phyloP scores from a whole-genome alignment of 2,329 filamentous ascomycete genomes.

The Arthrinium phaeospermum region DNA sequence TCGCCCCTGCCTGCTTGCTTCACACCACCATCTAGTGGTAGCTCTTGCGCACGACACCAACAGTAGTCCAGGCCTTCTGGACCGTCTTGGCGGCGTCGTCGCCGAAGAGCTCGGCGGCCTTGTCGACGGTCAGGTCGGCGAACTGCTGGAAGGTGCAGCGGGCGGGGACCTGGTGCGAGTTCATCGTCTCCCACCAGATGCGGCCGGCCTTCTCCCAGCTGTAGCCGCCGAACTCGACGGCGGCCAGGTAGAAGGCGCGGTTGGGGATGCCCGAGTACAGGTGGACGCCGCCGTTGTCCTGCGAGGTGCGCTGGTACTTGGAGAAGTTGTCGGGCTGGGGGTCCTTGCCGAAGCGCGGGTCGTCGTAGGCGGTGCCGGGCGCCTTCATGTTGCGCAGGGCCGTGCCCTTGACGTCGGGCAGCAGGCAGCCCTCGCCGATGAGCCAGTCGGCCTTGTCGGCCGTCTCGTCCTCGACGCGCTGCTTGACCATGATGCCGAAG shows the following conservation, averaged over 20 bases:
- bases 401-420: constrained; percentile 55
- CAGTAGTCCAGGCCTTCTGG: constrained; percentile 53
- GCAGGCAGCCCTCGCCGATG: constrained; percentile 58
- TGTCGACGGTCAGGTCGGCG: constrained; percentile 53
- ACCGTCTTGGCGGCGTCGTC: constrained; percentile 49
- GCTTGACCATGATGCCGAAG: constrained; percentile 64
- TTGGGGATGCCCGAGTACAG: constrained; percentile 64
- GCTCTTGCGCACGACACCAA: constrained; percentile 48
- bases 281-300: constrained; percentile 61
- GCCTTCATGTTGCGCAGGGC: constrained; percentile 61
- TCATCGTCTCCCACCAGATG: constrained; percentile 59
- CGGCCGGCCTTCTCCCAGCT: constrained; percentile 60
- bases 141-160: constrained; percentile 54
- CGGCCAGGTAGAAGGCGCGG: constrained; percentile 58
- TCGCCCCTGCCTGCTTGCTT: no score
- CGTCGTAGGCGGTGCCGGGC: constrained; percentile 58
- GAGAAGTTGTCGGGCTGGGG: constrained; percentile 56
- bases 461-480: constrained; percentile 52
- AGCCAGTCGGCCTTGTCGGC: constrained; percentile 58
- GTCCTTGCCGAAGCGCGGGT: constrained; percentile 59
- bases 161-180: constrained; percentile 46
- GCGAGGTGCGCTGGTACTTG: constrained; percentile 44
- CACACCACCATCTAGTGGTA: constrained; percentile 8
- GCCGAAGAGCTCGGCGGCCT: constrained; percentile 50
- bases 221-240: constrained; percentile 55